Evolutionary conservation across 129 eudicot genomes (phyloP).

Genomic region (Ambrosia artemisiifolia): DNA sequence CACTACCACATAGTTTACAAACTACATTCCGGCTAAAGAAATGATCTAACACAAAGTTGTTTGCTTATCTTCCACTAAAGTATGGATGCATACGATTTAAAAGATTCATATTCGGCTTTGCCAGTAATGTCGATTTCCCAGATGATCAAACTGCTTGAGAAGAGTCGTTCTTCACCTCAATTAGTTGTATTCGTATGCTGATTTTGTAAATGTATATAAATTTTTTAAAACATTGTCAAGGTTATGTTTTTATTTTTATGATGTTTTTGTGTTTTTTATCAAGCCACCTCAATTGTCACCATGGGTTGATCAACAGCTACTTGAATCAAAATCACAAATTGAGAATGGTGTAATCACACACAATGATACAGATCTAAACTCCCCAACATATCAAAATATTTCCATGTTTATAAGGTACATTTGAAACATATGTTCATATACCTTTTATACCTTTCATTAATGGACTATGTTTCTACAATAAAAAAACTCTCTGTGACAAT

Average conservation of each 20-base stretch:
- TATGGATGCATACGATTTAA: neutral
- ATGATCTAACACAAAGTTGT: too few relatives aligned
- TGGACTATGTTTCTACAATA: too few relatives aligned
- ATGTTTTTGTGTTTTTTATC: constrained; percentile 3
- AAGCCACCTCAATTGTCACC: constrained; percentile 38
- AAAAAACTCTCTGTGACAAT: too few relatives aligned
- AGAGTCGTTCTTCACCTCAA: constrained; percentile 28
- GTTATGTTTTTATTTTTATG: constrained; percentile 3
- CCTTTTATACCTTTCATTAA: neutral
- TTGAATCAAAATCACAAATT: constrained; percentile 39
- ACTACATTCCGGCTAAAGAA: too few relatives aligned
- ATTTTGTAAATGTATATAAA: constrained; percentile 16
- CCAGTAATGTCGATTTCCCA: constrained; percentile 45
- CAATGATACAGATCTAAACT: constrained; percentile 32
- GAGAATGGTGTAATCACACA: constrained; percentile 21
- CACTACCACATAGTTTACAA: too few relatives aligned
- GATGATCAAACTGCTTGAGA: constrained; percentile 51
- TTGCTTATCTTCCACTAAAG: too few relatives aligned
- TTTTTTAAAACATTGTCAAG: constrained; percentile 6
- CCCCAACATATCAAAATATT: constrained; percentile 45
- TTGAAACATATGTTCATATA: constrained; percentile 7
- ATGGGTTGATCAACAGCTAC: constrained; percentile 33
- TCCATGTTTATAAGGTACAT: constrained; percentile 51
- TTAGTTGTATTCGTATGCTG: constrained; percentile 37
- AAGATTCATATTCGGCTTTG: constrained; percentile 16